These are phyloP conservation scores for Xylaria acuta DNA, from an alignment of 495 filamentous ascomycete species.

Conservation along the genomic window DNA sequence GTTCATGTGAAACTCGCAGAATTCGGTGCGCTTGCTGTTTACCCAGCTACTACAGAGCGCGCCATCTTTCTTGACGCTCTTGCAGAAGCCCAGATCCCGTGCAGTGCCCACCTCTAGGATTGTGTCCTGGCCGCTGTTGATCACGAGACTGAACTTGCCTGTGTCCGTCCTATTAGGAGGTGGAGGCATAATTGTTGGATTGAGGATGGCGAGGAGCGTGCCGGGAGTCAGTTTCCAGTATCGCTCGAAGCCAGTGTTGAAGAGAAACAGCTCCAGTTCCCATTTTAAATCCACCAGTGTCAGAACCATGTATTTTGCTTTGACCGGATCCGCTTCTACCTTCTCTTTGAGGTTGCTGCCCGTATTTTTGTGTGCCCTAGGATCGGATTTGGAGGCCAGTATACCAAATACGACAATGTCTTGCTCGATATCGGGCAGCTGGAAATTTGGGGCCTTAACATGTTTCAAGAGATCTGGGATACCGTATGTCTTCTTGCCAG, in stretches of 20 bases:
- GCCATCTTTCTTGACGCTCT: conserved; percentile 82
- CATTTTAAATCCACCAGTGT: conserved; percentile 86
- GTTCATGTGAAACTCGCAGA: conserved; percentile 93
- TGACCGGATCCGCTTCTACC: conserved; percentile 51
- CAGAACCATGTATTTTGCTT: conserved; percentile 88
- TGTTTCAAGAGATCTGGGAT: conserved; percentile 83
- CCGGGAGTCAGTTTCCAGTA: conserved; percentile 91
- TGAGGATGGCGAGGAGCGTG: conserved; percentile 90
- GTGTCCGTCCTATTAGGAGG: conserved; percentile 72
- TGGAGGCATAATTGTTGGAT: conserved; percentile 89
- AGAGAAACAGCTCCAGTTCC: conserved; percentile 91
- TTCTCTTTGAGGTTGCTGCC: conserved; percentile 42
- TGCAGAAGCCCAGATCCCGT: conserved; percentile 89
- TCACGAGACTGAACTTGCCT: conserved; percentile 79
- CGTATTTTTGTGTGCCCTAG: conserved; percentile 70
- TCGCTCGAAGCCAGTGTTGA: conserved; percentile 85
- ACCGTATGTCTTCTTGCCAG: conserved; percentile 74
- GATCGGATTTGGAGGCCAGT: conserved; percentile 84
- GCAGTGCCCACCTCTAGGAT: conserved; percentile 88
- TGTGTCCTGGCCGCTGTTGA: conserved; percentile 84
- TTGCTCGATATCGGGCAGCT: conserved; percentile 80
- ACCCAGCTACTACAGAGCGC: conserved; percentile 83
- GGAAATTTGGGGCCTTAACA: conserved; percentile 84
- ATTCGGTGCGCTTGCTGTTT: conserved; percentile 83
- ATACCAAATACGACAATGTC: conserved; percentile 90